Base-by-base conservation (phyloP, 495 filamentous ascomycete species). In the Opeltia flavorubescens region DNA sequence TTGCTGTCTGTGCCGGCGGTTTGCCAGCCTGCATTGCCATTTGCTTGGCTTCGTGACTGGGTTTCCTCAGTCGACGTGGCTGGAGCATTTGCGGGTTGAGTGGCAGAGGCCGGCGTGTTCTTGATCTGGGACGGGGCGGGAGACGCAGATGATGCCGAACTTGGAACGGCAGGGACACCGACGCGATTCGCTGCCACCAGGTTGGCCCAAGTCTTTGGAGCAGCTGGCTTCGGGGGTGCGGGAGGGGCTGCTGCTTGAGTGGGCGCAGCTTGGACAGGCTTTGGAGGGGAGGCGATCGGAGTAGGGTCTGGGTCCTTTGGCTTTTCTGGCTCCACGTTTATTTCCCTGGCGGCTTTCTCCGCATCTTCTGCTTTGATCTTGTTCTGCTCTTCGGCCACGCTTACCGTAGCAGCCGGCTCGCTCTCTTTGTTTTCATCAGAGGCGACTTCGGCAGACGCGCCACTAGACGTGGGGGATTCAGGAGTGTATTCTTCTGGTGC, bases 171-270 rank as follows among this genome's bases (percentile, higher is more conserved):
- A 26, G 68, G 61, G 21, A 64, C 47, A 47, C 59, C 62, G 40
- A 45, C 58, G 28, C 50, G 53, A 27, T 59, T 66, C 71, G 51
- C 71, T 71, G 78, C 81, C 50, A 75, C 74, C 8, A 91, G 77
- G 65, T 69, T 91, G 25, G 91, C 91, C 93, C 93, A 96, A 26
- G 86, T 94, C 76, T 89, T 87, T 25, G 79, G 62, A 31, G 68
- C 56, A 17, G 60, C 61, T 48, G 69, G 63, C 51, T 70, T 63
- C 11, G 67, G 61, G 12, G 67, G 56, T 23, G 62, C 47, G 3
- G 54, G 48, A 25, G 56, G 45, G 35, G 53, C 46, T 31, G 61
- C 52, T 21, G 65, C 66, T 15, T 80, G 75, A 9, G 74, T 72
- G 15, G 84, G 82, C 43, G 66, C 58, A 49, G 65, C 60, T 42